These are phyloP conservation scores for Backusella mclennaniae DNA, from an alignment of 192 early-diverging fungal genomes.

Conservation along the genomic window DNA sequence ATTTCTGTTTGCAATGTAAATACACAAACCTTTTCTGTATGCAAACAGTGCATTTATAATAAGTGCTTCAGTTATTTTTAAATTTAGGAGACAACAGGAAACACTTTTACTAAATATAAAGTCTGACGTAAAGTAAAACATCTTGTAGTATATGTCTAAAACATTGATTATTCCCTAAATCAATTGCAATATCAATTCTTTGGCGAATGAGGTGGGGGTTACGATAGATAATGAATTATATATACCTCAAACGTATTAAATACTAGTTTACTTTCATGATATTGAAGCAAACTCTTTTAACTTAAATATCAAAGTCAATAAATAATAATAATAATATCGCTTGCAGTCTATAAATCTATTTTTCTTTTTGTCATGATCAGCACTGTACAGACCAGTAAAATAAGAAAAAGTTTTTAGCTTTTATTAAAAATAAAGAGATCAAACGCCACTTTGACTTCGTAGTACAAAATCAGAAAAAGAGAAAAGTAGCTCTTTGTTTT, in stretches of 20 bases:
- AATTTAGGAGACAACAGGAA: background rate
- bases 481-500: background rate
- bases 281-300: background rate
- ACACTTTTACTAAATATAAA: background rate
- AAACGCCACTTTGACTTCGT: background rate
- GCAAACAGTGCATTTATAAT: background rate
- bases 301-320: background rate
- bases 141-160: background rate
- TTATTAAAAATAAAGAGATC: background rate
- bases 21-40: background rate
- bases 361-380: background rate
- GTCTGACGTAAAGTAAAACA: background rate
- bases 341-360: background rate
- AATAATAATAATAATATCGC: background rate
- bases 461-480: background rate
- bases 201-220: background rate
- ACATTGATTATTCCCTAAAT: background rate
- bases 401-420: background rate
- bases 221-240: background rate
- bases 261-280: background rate
- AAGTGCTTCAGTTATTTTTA: background rate
- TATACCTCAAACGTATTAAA: background rate
- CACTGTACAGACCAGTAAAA: background rate
- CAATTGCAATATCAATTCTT: background rate
- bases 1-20: too few relatives aligned